Conservation (phyloP, 805 yeast species). For the Yarrowia divulgata region DNA sequence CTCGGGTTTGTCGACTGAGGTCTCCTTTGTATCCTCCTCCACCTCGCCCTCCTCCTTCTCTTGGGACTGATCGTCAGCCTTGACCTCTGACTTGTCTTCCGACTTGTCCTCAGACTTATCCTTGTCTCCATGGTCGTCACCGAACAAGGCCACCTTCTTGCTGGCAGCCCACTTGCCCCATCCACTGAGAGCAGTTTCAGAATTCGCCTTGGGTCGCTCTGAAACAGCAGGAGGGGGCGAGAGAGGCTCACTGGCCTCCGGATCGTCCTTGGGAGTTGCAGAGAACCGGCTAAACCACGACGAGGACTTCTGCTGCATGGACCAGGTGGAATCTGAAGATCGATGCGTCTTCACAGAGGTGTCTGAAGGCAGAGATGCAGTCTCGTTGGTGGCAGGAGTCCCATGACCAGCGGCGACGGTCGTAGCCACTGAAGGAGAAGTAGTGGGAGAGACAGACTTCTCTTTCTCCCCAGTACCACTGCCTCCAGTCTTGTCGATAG, state of each 20-base stretch:
- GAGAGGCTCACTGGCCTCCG: conserved; percentile 9
- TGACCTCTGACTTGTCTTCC: background rate
- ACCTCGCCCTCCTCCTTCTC: background rate
- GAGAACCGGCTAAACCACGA: conserved; percentile 36
- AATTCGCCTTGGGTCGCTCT: conserved; percentile 25
- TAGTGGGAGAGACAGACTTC: conserved; percentile 27
- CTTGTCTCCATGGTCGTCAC: background rate
- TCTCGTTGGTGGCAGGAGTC: background rate
- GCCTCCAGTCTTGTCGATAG: background rate
- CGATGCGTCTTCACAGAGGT: conserved; percentile 30
- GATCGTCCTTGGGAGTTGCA: conserved; percentile 4
- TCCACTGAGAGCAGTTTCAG: conserved; percentile 22
- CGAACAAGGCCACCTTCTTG: conserved; percentile 15
- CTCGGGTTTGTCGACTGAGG: background rate
- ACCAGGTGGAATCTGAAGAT: conserved; percentile 33
- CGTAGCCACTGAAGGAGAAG: conserved; percentile 27
- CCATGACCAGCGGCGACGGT: conserved; percentile 31
- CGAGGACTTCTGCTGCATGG: conserved; percentile 12
- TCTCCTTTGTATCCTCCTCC: conserved; percentile 1
- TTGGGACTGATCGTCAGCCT: background rate
- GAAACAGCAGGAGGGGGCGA: conserved; percentile 10
- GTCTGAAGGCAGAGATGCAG: conserved; percentile 21
- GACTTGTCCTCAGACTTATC: background rate
- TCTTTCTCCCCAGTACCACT: conserved; percentile 8
- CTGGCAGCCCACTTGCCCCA: conserved; percentile 37